Evolutionary conservation across 2,329 filamentous ascomycete genomes (phyloP), one percentile per base, ranked within the genome.

Genomic region (Fragosphaeria purpurea): DNA sequence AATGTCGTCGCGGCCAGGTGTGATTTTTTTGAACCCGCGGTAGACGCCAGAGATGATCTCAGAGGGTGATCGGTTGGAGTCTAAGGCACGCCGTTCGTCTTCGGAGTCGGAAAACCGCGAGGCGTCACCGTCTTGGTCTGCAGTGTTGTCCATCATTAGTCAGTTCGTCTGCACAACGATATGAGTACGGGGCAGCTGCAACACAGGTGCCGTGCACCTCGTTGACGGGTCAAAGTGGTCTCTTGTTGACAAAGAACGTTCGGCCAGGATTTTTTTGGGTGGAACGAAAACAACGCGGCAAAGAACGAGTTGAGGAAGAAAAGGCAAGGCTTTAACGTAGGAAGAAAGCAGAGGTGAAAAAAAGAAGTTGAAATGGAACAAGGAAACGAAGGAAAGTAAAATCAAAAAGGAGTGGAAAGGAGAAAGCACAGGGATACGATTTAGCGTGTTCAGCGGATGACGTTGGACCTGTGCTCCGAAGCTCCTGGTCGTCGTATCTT

Each of bases 11-110:
- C 68, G 66, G 42, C 61, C 62, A 11, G 67, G 68, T 6, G 73
- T 67, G 42, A 72, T 67, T 58, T 70, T 76, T 58, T 68, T 72
- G 55, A 77, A 66, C 55, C 72, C 73, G 56, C 74, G 72, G 59
- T 76, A 75, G 56, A 76, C 72, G 57, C 72, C 72, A 44, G 73
- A 71, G 49, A 78, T 59, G 52, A 76, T 63, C 49, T 77, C 73
- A 54, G 73, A 68, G 30, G 71, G 59, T 0, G 71, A 69, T 61
- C 70, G 64, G 56, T 53, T 30, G 1, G 50, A 41, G 60, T 60
- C 54, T 57, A 58, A 60, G 56, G 65, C 60, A 31, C 65, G 58
- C 35, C 70, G 64, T 56, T 75, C 72, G 56, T 65, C 60, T 51
- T 72, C 68, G 52, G 69, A 67, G 53, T 75, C 73, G 58, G 71